phyloP scores from a whole-genome alignment of 2,329 filamentous ascomycete genomes.

The Diaporthe destruens region DNA sequence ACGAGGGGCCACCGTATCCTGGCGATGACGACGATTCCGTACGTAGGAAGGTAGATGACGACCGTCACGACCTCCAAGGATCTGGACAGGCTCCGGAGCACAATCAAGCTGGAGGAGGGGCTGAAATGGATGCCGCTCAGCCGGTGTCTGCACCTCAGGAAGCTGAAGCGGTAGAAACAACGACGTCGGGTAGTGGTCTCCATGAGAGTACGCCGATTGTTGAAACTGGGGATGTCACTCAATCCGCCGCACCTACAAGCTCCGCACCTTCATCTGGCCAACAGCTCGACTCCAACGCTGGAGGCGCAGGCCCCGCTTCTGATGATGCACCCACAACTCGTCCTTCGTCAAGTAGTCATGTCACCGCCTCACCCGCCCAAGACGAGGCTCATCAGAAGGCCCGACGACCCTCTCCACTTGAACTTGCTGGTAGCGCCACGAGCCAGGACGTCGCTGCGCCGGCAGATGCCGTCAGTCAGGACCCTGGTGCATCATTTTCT shows the following conservation, averaged over 20 bases:
- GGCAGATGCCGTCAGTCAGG: background rate
- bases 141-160: slow-evolving; percentile 60
- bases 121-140: slow-evolving; percentile 45
- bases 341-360: background rate
- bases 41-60: slow-evolving; percentile 53
- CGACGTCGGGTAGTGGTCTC: slow-evolving; percentile 21
- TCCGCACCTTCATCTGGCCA: background rate
- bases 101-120: slow-evolving; percentile 13
- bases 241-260: background rate
- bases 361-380: background rate
- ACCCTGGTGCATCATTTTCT: slow-evolving; percentile 8
- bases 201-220: background rate
- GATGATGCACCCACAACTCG: background rate
- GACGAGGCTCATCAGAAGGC: slow-evolving; percentile 9
- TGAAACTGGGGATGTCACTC: background rate
- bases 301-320: background rate
- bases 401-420: slow-evolving; percentile 19
- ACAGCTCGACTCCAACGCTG: background rate
- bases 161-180: slow-evolving; percentile 56
- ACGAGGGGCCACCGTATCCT: slow-evolving; percentile 70
- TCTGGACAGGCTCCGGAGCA: slow-evolving; percentile 43
- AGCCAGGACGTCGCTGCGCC: background rate
- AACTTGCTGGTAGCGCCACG: background rate
- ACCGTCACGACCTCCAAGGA: slow-evolving; percentile 43
- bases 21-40: slow-evolving; percentile 61